Evolutionary conservation across 2,329 filamentous ascomycete genomes (phyloP), one percentile per base, ranked within the genome.

Genomic region (Neurospora sp.): DNA sequence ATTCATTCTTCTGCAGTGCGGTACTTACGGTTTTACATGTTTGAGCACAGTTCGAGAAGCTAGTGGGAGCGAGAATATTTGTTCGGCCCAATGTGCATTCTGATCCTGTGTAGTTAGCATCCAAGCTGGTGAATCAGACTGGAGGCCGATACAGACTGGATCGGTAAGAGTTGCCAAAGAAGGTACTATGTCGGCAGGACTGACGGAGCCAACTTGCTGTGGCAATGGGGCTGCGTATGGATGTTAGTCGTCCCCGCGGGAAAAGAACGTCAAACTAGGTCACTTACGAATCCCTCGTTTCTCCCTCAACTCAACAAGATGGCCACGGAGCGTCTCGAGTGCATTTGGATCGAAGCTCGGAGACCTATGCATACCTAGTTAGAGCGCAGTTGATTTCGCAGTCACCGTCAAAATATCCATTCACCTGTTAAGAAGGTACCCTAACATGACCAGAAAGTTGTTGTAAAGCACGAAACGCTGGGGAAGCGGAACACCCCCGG

Each of bases 31-130:
- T 67, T 75, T 77, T 12, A 80, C 72, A 66, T 83, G 79, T 73
- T 82, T 83, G 67, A 88, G 77, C 5, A 81, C 79, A 4, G 85
- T 88, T 12, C 83, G 80, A 11, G 82, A 83, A 0, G 86, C 82
- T 46, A 87, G 78, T 0, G 85, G 84, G 23, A 84, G 79, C 0
- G 85, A 84, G 72, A 89, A 89, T 33, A 89, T 87, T 52, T 85
- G 82, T 73, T 88, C 83, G 6, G 87, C 86, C 88, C 88, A 90
- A 74, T 89, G 87, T 4, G 81, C 78, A 67, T 79, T 79, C 85
- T 88, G 71, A 68, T 38, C 39, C 28, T 41, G 38, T 36, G 65
- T 71, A 62, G 28, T 62, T 17, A 62, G 52, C 52, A 36, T 62
- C 6, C 52, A 62, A 62, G 52, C 52, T 36, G 52, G 52, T 62